A percentile compares a stretch with the other conserved stretches of the same genome.
Evolutionary conservation across 2,329 filamentous ascomycete species (phyloP).

Genomic region (Aureobasidium sp.): DNA sequence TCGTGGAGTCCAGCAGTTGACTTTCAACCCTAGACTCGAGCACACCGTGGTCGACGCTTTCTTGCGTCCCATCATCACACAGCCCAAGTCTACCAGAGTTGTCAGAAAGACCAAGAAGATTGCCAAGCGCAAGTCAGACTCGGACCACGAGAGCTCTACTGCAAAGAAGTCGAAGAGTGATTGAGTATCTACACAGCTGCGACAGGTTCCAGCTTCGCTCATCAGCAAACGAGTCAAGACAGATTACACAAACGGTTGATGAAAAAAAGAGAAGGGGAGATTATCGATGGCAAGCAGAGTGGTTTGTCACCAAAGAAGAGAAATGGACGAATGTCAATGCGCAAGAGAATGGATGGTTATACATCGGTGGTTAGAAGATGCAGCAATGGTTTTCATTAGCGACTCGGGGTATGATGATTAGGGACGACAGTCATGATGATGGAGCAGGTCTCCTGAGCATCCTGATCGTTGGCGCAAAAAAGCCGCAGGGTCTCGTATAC

Average conservation of each 20-base stretch:
- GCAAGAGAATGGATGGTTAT: neutral
- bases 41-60: neutral
- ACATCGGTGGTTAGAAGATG: neutral
- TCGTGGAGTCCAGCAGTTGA: conserved; percentile 4
- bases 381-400: neutral
- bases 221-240: neutral
- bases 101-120: neutral
- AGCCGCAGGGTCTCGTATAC: neutral
- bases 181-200: neutral
- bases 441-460: neutral
- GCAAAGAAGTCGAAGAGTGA: neutral
- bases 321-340: too few species aligned
- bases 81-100: neutral
- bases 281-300: neutral
- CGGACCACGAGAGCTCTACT: neutral
- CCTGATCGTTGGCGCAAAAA: neutral
- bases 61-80: conserved; percentile 1
- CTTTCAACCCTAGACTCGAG: neutral
- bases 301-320: neutral
- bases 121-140: neutral
- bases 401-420: neutral
- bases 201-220: neutral
- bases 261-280: neutral
- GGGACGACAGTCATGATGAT: neutral
- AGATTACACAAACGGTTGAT: neutral